These are phyloP conservation scores for Medicago lupulina DNA, from an alignment of 306 rosid species.

Conservation along the genomic window DNA sequence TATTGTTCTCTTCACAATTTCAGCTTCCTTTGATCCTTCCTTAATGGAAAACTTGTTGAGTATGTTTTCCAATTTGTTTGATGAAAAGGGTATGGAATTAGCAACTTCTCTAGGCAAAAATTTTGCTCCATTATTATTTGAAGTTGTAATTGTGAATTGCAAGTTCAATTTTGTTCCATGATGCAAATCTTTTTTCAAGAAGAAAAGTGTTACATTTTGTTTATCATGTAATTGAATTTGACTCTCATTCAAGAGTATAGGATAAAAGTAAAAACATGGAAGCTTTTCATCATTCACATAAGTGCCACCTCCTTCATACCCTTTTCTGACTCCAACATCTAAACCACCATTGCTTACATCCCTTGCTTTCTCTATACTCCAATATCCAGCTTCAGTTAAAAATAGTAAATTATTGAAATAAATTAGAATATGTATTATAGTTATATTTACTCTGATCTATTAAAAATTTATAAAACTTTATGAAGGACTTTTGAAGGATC, in stretches of 20 bases:
- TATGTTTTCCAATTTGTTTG: slow-evolving; percentile 52
- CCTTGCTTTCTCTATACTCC: not conserved
- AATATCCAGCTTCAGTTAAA: not conserved
- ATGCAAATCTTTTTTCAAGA: slow-evolving; percentile 67
- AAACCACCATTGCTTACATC: not conserved
- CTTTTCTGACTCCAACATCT: not conserved
- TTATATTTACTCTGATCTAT: not conserved
- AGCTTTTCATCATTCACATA: too few species aligned
- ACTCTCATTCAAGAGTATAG: not conserved
- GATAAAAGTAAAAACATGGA: not conserved
- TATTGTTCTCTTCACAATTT: slow-evolving; percentile 51
- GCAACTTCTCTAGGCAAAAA: slow-evolving; percentile 64
- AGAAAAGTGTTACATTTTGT: slow-evolving; percentile 67
- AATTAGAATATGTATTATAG: not conserved
- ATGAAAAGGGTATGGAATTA: slow-evolving; percentile 71
- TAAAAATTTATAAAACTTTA: too few species aligned
- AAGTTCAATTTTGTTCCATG: slow-evolving; percentile 55
- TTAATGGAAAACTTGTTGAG: slow-evolving; percentile 49
- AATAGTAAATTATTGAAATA: not conserved
- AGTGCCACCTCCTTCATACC: too few species aligned
- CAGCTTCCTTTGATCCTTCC: slow-evolving; percentile 51
- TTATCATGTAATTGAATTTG: slow-evolving; percentile 57
- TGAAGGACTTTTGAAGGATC: too few species aligned
- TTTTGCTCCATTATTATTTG: slow-evolving; percentile 26
- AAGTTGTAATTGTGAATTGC: slow-evolving; percentile 50